phyloP scores from a whole-genome alignment of 768 basidiomycete genomes.

The Leccinum pellstonianum region DNA sequence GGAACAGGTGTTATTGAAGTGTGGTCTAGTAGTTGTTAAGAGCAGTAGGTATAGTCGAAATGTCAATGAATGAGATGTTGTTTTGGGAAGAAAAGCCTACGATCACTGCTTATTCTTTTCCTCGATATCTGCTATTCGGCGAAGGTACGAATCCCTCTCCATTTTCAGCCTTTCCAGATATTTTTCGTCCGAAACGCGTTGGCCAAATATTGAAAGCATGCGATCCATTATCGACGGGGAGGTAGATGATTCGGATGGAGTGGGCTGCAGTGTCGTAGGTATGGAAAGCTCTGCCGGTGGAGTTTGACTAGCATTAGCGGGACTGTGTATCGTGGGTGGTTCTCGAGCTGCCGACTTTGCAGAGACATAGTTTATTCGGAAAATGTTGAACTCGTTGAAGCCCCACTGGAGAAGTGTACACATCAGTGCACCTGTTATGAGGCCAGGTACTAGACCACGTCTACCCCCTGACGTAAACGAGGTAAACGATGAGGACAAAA shows the following conservation, averaged over 20 bases:
- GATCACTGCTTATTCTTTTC: constrained; percentile 35
- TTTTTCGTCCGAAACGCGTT: constrained; percentile 67
- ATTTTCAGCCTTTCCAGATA: constrained; percentile 60
- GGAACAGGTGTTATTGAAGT: constrained; percentile 66
- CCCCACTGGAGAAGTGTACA: constrained; percentile 64
- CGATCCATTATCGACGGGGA: constrained; percentile 34
- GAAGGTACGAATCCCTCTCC: constrained; percentile 53
- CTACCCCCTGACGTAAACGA: constrained; percentile 51
- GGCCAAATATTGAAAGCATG: constrained; percentile 33
- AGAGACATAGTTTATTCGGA: constrained; percentile 58
- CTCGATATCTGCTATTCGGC: constrained; percentile 54
- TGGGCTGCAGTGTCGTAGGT: constrained; percentile 18
- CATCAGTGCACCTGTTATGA: constrained; percentile 54
- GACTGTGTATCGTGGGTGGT: not conserved
- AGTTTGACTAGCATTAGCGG: not conserved
- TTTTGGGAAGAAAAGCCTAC: not conserved
- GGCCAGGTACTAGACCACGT: constrained; percentile 55
- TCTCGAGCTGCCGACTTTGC: constrained; percentile 15
- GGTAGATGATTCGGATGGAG: not conserved
- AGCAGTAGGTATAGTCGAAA: constrained; percentile 1
- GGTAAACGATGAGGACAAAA: constrained; percentile 6
- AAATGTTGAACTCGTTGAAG: constrained; percentile 66
- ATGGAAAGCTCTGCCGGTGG: constrained; percentile 1
- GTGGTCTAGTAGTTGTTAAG: constrained; percentile 37
- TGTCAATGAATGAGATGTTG: not conserved